These are phyloP conservation scores for Exidia glandulosa DNA, from an alignment of 768 basidiomycete genomes.

Conservation along the genomic window DNA sequence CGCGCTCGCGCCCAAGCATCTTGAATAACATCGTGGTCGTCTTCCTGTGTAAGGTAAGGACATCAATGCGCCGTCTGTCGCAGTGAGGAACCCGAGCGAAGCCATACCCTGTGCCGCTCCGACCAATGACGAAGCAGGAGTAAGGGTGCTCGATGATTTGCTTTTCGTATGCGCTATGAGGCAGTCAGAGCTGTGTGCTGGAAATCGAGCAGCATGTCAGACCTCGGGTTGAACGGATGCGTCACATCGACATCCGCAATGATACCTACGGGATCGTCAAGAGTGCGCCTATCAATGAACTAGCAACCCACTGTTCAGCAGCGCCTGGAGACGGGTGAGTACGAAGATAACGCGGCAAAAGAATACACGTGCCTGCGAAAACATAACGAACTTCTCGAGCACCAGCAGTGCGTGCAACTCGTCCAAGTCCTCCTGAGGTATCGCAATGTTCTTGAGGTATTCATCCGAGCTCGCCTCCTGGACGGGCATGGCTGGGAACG, in stretches of 20 bases:
- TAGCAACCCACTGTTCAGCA: conserved; percentile 24
- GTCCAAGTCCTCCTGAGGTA: conserved; percentile 1
- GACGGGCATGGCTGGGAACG: conserved; percentile 34
- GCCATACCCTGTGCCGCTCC: conserved; percentile 72
- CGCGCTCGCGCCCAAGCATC: conserved; percentile 57
- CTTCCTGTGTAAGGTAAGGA: conserved; percentile 32
- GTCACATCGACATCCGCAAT: conserved; percentile 35
- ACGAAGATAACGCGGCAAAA: not conserved
- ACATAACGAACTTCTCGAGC: conserved; percentile 40
- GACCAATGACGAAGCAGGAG: conserved; percentile 84
- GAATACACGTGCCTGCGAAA: conserved; percentile 28
- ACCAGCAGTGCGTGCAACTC: conserved; percentile 48
- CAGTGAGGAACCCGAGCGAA: not conserved
- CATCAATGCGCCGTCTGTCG: too few species aligned
- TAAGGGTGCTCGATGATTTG: conserved; percentile 46
- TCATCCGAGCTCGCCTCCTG: not conserved
- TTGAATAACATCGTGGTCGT: conserved; percentile 71
- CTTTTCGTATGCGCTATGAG: conserved; percentile 33
- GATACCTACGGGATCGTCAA: conserved; percentile 26
- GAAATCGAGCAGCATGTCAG: conserved; percentile 4
- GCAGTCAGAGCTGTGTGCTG: not conserved
- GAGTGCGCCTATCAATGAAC: not conserved
- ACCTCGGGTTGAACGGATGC: conserved; percentile 23
- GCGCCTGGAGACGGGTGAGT: conserved; percentile 9
- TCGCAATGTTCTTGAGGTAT: not conserved